Evolutionary conservation across 2,329 filamentous ascomycete species (phyloP).

Genomic region (Stromatinia cepivora): DNA sequence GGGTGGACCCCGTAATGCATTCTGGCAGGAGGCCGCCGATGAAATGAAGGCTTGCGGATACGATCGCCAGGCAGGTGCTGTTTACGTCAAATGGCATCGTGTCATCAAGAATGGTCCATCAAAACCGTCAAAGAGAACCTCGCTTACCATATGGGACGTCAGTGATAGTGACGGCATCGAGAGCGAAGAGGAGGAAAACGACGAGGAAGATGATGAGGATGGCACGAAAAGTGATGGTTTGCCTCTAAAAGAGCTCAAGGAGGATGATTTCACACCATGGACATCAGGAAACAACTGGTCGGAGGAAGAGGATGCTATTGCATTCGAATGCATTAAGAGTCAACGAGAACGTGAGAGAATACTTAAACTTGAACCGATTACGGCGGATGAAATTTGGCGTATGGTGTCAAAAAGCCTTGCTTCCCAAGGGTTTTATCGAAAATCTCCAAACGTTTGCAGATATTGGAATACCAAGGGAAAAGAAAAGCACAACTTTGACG

Average conservation of each 20-base stretch:
- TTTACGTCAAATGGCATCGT: neutral
- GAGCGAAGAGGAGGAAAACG: neutral
- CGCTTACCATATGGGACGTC: neutral
- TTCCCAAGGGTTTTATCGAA: neutral
- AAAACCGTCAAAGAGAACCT: neutral
- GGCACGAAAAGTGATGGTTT: neutral
- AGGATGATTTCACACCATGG: neutral
- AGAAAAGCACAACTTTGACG: slow-evolving; percentile 10
- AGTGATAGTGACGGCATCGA: neutral
- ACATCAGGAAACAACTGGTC: slow-evolving; percentile 3
- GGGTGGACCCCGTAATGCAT: too few species aligned
- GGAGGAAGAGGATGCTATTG: slow-evolving; percentile 7
- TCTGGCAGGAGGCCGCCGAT: neutral
- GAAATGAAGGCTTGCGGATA: neutral
- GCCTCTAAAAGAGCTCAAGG: too few species aligned
- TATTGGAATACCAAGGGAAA: slow-evolving; percentile 12
- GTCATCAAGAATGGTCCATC: fast-evolving
- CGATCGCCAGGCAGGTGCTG: neutral
- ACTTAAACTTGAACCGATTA: neutral
- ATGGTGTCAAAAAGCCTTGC: neutral
- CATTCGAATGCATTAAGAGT: slow-evolving; percentile 7
- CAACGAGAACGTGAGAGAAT: slow-evolving; percentile 9
- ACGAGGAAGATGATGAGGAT: neutral
- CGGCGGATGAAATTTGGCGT: slow-evolving; percentile 4
- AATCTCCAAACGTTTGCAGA: neutral